Base-by-base conservation (phyloP, 1,284 basidiomycete species). In the Schizopora paradoxa region DNA sequence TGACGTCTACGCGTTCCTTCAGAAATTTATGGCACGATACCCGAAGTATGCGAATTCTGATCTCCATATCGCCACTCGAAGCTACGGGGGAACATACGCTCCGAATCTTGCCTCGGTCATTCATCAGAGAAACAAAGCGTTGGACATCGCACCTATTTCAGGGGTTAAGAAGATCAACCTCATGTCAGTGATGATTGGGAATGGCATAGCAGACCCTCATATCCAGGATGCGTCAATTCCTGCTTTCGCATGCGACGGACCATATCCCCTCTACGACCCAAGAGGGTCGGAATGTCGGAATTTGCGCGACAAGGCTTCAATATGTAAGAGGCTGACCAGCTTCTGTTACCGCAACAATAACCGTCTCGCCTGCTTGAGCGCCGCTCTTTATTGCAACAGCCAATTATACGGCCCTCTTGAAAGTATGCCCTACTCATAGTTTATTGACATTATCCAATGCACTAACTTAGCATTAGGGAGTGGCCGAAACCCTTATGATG, bases 1-100 rank as follows among this genome's bases (percentile, higher is more conserved):
- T 60, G 92, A 96, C 55, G 89, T 95, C 18, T 91, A 91, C 57
- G 88, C 87, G 1, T 95, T 96, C 77, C 72, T 95, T 40, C 73
- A 91, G 58, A 76, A 96, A 33, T 96, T 96, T 77, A 70, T 93
- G 50, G 67, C 73, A 51, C 70, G 82, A 45, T 82, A 76, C 69
- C 74, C 77, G 2, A 58, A 89, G 57, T 91, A 91, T 61, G 72
- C 82, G 4, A 68, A 69, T 36, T 66, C 70, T 8, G 74, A 78
- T 0, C 83, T 88, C 69, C 85, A 87, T 57, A 61, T 87, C 45
- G 82, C 82, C 18, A 83, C 81, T 0, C 84, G 87, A 61, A 83
- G 80, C 53, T 86, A 86, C 54, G 85, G 89, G 32, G 92, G 92
- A 6, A 86, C 76, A 0, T 91, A 89, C 55, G 82, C 78, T 1